A percentile compares a stretch with the other conserved stretches of the same genome.
Evolutionary conservation across 345 rosid species (phyloP).

Genomic region (Melaleuca quinquenervia): DNA sequence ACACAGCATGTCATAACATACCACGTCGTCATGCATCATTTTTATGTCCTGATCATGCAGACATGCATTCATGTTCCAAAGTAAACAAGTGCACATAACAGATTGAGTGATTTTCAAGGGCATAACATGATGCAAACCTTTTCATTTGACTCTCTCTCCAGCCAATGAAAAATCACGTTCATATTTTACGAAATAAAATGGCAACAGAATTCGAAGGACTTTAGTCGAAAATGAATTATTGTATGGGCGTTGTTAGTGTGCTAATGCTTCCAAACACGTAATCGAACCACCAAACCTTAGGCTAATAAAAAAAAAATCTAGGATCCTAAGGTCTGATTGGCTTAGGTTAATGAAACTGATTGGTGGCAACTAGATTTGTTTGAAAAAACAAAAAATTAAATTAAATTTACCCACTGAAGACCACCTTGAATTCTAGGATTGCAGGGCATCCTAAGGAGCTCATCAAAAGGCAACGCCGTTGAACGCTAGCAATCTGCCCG

Average conservation of each 20-base stretch:
- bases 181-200: not conserved
- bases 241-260: not conserved
- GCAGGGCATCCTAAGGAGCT: not conserved
- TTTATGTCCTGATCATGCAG: not conserved
- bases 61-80: not conserved
- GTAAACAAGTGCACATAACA: not conserved
- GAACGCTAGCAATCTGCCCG: not conserved
- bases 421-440: not conserved
- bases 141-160: not conserved
- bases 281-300: not conserved
- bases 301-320: not conserved
- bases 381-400: not conserved
- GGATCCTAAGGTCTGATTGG: not conserved
- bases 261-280: not conserved
- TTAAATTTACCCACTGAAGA: not conserved
- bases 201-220: not conserved
- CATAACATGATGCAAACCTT: not conserved
- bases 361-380: not conserved
- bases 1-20: not conserved
- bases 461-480: not conserved
- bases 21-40: not conserved
- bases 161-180: not conserved
- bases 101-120: not conserved
- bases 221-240: not conserved
- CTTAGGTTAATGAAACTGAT: not conserved